Evolutionary conservation across 2,329 filamentous ascomycete species (phyloP), one percentile per base, ranked within the genome.

Genomic region (Xylariaceae sp.): DNA sequence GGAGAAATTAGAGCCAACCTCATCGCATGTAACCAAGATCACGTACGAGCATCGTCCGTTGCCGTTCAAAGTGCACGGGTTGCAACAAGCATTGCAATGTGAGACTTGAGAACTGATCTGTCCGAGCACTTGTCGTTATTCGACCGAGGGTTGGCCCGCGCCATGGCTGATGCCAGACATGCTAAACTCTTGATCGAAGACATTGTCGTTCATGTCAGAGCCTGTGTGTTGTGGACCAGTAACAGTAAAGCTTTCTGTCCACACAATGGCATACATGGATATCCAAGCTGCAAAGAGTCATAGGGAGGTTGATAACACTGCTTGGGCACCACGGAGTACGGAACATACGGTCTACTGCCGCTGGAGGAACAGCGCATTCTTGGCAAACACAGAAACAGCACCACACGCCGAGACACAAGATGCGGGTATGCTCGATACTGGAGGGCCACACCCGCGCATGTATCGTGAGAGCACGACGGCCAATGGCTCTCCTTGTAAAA

Each of bases 101-200:
- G 42, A 49, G 54, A 52, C 35, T 60, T 53, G 57, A 58, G 32
- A 48, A 27, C 44, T 56, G 54, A 46, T 45, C 44, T 61, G 57
- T 62, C 57, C 54, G 49, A 56, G 46, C 44, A 48, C 54, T 48
- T 49, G 54, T 49, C 52, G 55, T 47, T 57, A 62, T 60, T 60
- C 48, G 54, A 61, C 63, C 63, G 62, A 65, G 59, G 54, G 51
- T 61, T 62, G 61, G 57, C 51, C 62, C 62, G 62, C 52, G 54
- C 52, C 56, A 48, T 56, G 56, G 49, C 56, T 57, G 52, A 41
- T 54, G 40, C 49, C 50, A 52, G 48, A 49, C 52, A 54, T 47
- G 47, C 50, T 51, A 47, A 52, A 57, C 50, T 54, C 57, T 56
- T n/a, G n/a, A 57, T 59, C 56, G 53, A 58, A 48, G 58, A 56